These are phyloP conservation scores for Ogataea henricii DNA, from an alignment of 805 yeast species.

Conservation along the genomic window DNA sequence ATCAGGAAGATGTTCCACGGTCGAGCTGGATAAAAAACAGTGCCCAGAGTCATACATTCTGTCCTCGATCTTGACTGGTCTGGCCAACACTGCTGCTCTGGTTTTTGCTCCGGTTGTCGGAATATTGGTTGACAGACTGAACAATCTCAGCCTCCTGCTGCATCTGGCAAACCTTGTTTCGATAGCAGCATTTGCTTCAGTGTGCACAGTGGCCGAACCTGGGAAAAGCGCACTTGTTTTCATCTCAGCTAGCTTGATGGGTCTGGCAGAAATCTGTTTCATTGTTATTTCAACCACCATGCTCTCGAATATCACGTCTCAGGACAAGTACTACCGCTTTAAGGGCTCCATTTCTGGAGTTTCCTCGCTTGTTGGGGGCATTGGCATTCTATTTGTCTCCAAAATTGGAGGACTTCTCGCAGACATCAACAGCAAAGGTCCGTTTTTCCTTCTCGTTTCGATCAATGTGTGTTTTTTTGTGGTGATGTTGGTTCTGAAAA, in stretches of 20 bases:
- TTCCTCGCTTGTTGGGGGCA: slow-evolving; percentile 66
- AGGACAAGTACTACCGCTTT: slow-evolving; percentile 44
- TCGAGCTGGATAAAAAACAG: slow-evolving; percentile 37
- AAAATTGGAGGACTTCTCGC: slow-evolving; percentile 64
- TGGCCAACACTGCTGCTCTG: slow-evolving; percentile 58
- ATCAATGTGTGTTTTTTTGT: slow-evolving; percentile 36
- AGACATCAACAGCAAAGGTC: slow-evolving; percentile 58
- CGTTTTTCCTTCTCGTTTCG: slow-evolving; percentile 54
- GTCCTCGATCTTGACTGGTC: slow-evolving; percentile 70
- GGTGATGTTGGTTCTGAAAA: slow-evolving; percentile 25
- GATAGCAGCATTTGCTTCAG: slow-evolving; percentile 42
- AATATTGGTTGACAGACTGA: slow-evolving; percentile 48
- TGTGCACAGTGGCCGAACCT: slow-evolving; percentile 38
- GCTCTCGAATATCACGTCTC: slow-evolving; percentile 38
- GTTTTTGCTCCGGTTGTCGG: slow-evolving; percentile 70
- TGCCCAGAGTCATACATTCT: slow-evolving; percentile 66
- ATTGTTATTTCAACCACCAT: slow-evolving; percentile 66
- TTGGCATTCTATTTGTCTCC: slow-evolving; percentile 62
- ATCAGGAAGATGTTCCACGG: slow-evolving; percentile 49
- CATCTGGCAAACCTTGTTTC: slow-evolving; percentile 46
- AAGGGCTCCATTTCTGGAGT: slow-evolving; percentile 73
- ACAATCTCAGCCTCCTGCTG: slow-evolving; percentile 34
- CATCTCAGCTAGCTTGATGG: slow-evolving; percentile 50
- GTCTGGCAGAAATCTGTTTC: slow-evolving; percentile 62
- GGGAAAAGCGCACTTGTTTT: slow-evolving; percentile 36